Evolutionary conservation across 73 alveolate species (phyloP), one percentile per base, ranked within the genome.

Genomic region (Paraurostyla sp.): DNA sequence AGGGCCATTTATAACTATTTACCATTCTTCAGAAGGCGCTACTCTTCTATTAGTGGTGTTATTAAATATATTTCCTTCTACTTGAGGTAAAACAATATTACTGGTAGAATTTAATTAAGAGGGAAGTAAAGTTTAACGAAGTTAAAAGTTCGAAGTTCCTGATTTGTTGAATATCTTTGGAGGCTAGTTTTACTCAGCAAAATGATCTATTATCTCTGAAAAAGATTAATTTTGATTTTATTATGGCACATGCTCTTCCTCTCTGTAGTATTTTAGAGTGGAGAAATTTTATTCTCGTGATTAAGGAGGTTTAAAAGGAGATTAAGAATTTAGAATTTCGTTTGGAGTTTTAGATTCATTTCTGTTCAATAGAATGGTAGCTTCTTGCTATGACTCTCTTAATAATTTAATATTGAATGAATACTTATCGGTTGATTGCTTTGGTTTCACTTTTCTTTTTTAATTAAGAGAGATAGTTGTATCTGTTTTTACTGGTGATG

Each of bases 11-110:
- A 65, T 65, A 38, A 65, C 40, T 3, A 36, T 32, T 36, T 32
- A 65, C 82, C 82, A 65, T 18, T 65, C 82, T 65, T 65, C 82
- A 38, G 82, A 16, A 38, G 82, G 82, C 18, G 82, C 82, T 7
- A 38, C 58, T 65, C 82, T 65, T 65, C 82, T 32, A 22, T 65
- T 65, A 15, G 82, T 65, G 9, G 58, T 4, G 13, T 65, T 58
- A 1, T 65, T 9, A 65, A n/a, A n/a, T n/a, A 4, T 38, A 2
- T 16, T 18, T 38, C 45, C 9, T 0, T 65, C 82, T 22, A 65
- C 82, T 22, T 32, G 41, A 11, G 82, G 82, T 2, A 65, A 22
- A 30, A 13, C 1, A 4, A 52, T 52, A 52, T 52, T 52, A 52
- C 23, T 52, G 6, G 16, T 18, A 56, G 35, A 65, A 22, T 65